These are phyloP conservation scores for Saksenaea vasiformis DNA, from an alignment of 371 early-diverging fungal species.

Conservation along the genomic window DNA sequence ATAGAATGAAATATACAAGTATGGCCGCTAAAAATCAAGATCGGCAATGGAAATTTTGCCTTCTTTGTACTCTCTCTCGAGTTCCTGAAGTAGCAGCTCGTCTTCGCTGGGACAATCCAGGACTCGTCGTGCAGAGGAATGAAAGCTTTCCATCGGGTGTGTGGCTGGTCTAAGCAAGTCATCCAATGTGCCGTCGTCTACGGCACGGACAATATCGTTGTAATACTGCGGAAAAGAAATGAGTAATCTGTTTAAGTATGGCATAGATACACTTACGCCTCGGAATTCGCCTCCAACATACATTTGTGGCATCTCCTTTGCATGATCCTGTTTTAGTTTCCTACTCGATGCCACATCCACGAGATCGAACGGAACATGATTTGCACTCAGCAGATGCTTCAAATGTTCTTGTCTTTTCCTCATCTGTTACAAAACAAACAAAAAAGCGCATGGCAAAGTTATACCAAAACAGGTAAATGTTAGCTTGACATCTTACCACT, in stretches of 20 bases:
- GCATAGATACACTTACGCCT: conserved; percentile 27
- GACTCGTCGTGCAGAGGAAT: conserved; percentile 10
- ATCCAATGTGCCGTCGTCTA: conserved; percentile 23
- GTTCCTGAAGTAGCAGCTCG: conserved; percentile 32
- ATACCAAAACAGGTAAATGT: background rate
- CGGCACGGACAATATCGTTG: conserved; percentile 25
- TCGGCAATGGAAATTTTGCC: conserved; percentile 21
- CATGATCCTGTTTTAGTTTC: conserved; percentile 33
- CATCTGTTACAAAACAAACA: conserved; percentile 20
- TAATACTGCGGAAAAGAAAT: conserved; percentile 18
- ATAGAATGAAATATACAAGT: background rate
- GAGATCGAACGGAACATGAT: conserved; percentile 35
- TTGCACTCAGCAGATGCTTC: conserved; percentile 31
- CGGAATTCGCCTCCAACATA: conserved; percentile 48
- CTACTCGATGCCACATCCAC: conserved; percentile 48
- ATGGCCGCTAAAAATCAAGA: background rate
- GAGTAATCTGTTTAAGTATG: background rate
- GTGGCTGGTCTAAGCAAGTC: conserved; percentile 34
- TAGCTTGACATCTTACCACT: conserved; percentile 24
- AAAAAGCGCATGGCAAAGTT: background rate
- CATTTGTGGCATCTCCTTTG: conserved; percentile 40
- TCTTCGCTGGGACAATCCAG: conserved; percentile 36
- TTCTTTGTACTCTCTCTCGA: conserved; percentile 37
- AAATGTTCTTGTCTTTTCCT: conserved; percentile 50
- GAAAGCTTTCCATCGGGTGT: conserved; percentile 14